phyloP scores from a whole-genome alignment of 805 yeast species.

The Ascoidea tarda region DNA sequence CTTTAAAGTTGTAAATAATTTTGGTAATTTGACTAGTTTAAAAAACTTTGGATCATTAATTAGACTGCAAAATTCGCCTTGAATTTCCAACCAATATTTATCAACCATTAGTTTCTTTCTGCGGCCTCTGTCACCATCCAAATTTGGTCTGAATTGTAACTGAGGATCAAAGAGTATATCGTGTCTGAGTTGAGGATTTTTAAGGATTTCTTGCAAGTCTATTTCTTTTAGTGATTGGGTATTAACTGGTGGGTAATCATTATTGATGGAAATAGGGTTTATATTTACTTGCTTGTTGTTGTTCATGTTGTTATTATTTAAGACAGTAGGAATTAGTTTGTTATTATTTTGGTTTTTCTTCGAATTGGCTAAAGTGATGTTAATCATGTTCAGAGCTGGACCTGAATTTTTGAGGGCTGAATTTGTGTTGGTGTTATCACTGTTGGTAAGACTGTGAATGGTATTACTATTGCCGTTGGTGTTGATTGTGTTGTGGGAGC shows the following conservation, averaged over 20 bases:
- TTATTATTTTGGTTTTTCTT: too few relatives aligned
- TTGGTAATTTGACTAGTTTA: conserved; percentile 37
- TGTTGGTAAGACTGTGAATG: too few relatives aligned
- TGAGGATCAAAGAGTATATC: conserved; percentile 89
- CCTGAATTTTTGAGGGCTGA: too few relatives aligned
- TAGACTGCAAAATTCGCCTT: conserved; percentile 30
- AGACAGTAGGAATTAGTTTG: background rate
- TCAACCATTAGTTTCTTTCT: conserved; percentile 66
- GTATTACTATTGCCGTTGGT: too few relatives aligned
- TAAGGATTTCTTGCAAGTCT: conserved; percentile 76
- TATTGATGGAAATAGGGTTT: background rate
- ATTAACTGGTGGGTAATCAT: conserved; percentile 3
- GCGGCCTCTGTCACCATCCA: conserved; percentile 83
- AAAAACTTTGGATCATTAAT: conserved; percentile 13
- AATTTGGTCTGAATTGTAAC: conserved; percentile 78
- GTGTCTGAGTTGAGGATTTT: conserved; percentile 86
- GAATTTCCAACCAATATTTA: conserved; percentile 72
- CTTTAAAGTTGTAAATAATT: conserved; percentile 62
- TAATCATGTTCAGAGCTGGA: too few relatives aligned
- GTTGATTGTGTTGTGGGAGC: too few relatives aligned
- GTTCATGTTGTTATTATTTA: conserved; percentile 1
- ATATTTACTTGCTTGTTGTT: conserved; percentile 1
- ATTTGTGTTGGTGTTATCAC: too few relatives aligned
- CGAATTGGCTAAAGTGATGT: background rate
- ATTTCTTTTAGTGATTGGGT: conserved; percentile 47